Base-by-base conservation (phyloP, 2,329 filamentous ascomycete genomes). In the Phialophora tarda region DNA sequence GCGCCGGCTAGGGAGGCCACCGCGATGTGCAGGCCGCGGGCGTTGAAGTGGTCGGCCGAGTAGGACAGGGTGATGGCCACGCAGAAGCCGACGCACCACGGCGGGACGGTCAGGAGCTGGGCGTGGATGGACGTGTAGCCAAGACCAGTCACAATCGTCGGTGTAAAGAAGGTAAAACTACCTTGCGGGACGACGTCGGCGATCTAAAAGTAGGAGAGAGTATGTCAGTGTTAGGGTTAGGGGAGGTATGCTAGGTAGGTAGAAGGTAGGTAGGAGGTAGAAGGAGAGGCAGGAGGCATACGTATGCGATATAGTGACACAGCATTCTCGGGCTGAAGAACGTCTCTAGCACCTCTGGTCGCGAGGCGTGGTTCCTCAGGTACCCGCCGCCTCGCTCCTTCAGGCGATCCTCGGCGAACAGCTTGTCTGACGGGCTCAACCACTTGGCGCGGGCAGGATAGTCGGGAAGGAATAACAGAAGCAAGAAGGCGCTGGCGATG, bases 11-110 rank as follows among this genome's bases (percentile, higher is more conserved):
- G 78, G 10, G 83, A 79, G 58, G 83, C 79, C 6, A 79, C 66
- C 0, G 84, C 83, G 0, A 83, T 82, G 69, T 86, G 84, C 3
- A 84, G 72, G 11, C 81, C 84, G 14, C 85, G 83, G 12, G 66
- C 66, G 34, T 70, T 65, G 62, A 67, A 70, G 59, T 56, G 68
- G 50, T 70, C 68, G 5, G 68, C 70, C 12, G 30, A 51, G 48
- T 67, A 70, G 12, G 68, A 69, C 21, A 70, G 50, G 28, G 58
- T 64, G 41, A 71, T 69, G 23, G 68, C 64, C 21, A 71, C 50
- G 57, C 66, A 55, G 57, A 68, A 69, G 51, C 67, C 69, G 26
- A 72, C 58, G 44, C 62, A 69, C 67, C 69, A 73, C 4, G 67
- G 67, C 8, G 71, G 71, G 5, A 76, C 69, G 73, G 75, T 64